Evolutionary conservation across 768 basidiomycete species (phyloP).

Genomic region (Boletus barrowsii): DNA sequence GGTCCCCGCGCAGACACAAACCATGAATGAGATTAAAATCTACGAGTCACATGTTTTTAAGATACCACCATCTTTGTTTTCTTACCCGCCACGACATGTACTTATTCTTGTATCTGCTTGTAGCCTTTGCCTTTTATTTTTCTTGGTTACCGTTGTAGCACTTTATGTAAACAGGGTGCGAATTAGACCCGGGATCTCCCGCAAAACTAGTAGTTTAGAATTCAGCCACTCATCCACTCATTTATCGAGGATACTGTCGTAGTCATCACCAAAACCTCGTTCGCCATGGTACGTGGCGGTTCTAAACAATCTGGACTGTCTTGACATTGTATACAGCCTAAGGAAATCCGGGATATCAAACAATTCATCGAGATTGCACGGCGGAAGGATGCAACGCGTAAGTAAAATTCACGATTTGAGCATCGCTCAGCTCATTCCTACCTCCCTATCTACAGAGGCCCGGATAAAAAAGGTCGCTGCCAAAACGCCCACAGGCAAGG

Average conservation of each 20-base stretch:
- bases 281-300: slow-evolving; percentile 28
- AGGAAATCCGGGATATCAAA: slow-evolving; percentile 98
- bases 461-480: slow-evolving; percentile 94
- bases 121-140: slow-evolving; percentile 12
- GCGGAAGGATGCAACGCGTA: slow-evolving; percentile 96
- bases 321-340: slow-evolving; percentile 57
- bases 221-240: slow-evolving; percentile 28
- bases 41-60: background rate
- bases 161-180: too few species aligned
- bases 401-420: slow-evolving; percentile 2
- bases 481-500: slow-evolving; percentile 65
- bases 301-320: background rate
- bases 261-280: slow-evolving; percentile 12
- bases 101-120: slow-evolving; percentile 18
- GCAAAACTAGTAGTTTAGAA: slow-evolving; percentile 30
- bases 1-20: slow-evolving; percentile 30
- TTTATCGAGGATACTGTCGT: background rate
- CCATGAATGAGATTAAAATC: slow-evolving; percentile 11
- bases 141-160: background rate
- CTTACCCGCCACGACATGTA: slow-evolving; percentile 9
- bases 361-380: slow-evolving; percentile 95
- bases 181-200: slow-evolving; percentile 20
- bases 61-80: background rate
- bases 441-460: slow-evolving; percentile 59
- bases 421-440: background rate